These are phyloP conservation scores for Pseudocercospora crystallina DNA, from an alignment of 2,329 filamentous ascomycete genomes.

Conservation along the genomic window DNA sequence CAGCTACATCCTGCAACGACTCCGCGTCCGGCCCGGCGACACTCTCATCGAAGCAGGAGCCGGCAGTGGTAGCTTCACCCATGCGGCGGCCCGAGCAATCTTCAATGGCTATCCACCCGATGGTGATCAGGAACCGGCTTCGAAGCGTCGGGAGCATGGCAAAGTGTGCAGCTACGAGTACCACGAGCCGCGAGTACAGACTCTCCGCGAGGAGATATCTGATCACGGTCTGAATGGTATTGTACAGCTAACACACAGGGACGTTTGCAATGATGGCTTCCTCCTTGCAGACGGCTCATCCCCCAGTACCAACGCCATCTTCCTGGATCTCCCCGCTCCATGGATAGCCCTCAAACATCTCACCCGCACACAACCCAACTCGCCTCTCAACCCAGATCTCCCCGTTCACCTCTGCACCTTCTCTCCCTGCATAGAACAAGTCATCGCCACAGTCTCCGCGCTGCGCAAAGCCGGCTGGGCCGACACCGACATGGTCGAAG, in stretches of 20 bases:
- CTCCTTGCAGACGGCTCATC: constrained; percentile 44
- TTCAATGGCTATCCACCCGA: constrained; percentile 66
- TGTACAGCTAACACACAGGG: constrained; percentile 72
- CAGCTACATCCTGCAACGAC: constrained; percentile 76
- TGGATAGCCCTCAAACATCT: constrained; percentile 78
- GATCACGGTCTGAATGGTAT: constrained; percentile 65
- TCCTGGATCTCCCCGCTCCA: constrained; percentile 77
- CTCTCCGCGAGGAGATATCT: constrained; percentile 68
- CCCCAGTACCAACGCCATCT: constrained; percentile 68
- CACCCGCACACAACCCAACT: constrained; percentile 50
- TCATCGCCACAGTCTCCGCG: constrained; percentile 77
- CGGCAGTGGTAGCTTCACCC: constrained; percentile 80
- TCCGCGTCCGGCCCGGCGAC: constrained; percentile 71
- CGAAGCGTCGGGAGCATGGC: constrained; percentile 47
- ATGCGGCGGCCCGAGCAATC: constrained; percentile 72
- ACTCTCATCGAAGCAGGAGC: constrained; percentile 77
- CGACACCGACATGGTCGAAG: constrained; percentile 90
- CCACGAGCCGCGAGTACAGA: constrained; percentile 68
- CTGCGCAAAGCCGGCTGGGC: constrained; percentile 84
- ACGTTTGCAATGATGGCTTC: constrained; percentile 77
- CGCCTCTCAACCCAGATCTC: constrained; percentile 68
- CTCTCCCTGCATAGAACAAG: constrained; percentile 95
- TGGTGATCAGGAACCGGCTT: constrained; percentile 7
- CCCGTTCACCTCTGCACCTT: constrained; percentile 86
- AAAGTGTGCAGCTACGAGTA: constrained; percentile 83